These are phyloP conservation scores for Diophrys appendiculata DNA, from an alignment of 73 alveolate species.

Conservation along the genomic window DNA sequence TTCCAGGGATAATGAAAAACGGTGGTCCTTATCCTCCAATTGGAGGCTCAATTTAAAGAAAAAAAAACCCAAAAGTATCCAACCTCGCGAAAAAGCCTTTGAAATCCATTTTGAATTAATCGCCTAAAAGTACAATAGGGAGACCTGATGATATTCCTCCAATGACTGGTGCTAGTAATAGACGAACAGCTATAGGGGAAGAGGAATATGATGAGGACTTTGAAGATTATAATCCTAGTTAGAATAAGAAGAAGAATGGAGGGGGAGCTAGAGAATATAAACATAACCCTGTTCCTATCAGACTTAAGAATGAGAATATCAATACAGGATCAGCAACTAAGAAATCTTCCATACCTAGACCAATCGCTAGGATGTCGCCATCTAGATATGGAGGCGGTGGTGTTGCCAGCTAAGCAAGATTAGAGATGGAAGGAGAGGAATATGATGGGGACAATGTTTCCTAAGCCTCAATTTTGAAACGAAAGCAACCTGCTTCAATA, in stretches of 20 bases:
- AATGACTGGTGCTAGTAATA: not conserved
- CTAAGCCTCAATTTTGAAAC: not conserved
- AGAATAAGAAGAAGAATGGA: too few species aligned
- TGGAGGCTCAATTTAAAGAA: not conserved
- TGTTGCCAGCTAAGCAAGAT: not conserved
- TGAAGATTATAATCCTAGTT: not conserved
- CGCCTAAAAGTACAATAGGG: not conserved
- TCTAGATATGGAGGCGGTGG: too few species aligned
- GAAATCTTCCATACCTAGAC: not conserved
- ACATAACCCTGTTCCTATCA: not conserved
- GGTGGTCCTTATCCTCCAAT: not conserved
- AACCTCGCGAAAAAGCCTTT: not conserved
- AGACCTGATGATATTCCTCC: not conserved
- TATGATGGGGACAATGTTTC: not conserved
- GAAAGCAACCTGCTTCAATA: not conserved
- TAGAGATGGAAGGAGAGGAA: not conserved
- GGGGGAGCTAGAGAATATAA: not conserved
- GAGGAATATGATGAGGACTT: not conserved
- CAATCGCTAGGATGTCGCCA: not conserved
- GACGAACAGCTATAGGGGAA: not conserved
- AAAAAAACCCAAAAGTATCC: not conserved
- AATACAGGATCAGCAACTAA: not conserved
- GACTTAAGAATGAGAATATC: not conserved
- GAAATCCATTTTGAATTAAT: too few species aligned
- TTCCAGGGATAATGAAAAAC: not conserved